Conservation (phyloP, 106 monocot species). For the Allium cepa region DNA sequence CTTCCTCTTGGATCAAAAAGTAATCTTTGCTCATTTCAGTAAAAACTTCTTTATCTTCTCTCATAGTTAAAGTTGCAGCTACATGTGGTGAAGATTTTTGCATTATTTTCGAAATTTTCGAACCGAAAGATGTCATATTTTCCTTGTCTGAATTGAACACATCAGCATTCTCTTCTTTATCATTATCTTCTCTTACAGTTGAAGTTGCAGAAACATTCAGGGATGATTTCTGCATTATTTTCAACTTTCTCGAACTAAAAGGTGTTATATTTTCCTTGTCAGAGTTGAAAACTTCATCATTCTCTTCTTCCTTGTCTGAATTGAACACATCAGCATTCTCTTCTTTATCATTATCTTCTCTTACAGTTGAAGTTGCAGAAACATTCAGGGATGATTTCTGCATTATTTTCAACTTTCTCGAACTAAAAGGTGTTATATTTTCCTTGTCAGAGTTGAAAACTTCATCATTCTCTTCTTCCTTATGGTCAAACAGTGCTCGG, state of each 20-base stretch:
- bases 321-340: neutral
- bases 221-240: neutral
- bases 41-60: neutral
- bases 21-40: neutral
- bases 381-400: neutral
- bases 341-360: neutral
- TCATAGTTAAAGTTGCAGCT: neutral
- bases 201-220: no score
- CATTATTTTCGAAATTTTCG: neutral
- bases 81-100: no score
- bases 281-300: constrained; percentile 6
- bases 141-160: constrained; percentile 25
- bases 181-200: neutral
- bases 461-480: constrained; percentile 12
- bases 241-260: neutral
- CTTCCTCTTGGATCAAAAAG: neutral
- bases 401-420: neutral
- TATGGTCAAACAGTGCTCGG: constrained; percentile 9
- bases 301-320: constrained; percentile 13
- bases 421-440: constrained; percentile 9
- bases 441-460: constrained; percentile 5
- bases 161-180: neutral
- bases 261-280: constrained; percentile 16
- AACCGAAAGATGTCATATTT: constrained; percentile 14
- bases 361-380: neutral